Base-by-base conservation (phyloP, 1,284 basidiomycete species). In the Cryptococcus sp. region DNA sequence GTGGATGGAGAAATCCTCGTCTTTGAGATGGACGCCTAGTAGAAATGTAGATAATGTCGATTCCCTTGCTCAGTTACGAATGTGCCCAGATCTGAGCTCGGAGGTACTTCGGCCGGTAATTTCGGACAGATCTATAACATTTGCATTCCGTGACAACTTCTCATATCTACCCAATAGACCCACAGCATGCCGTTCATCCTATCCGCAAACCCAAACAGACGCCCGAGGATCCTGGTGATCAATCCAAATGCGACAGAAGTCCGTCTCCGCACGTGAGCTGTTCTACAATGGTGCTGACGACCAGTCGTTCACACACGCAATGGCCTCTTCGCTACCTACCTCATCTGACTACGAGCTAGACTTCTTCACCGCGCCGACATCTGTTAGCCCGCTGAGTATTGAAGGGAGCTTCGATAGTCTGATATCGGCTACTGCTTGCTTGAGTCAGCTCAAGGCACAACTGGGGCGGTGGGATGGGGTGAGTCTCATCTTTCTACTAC, bases 1-100 rank as follows among this genome's bases (percentile, higher is more conserved):
- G 72, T 67, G 21, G 73, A 78, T 25, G 85, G 81, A 0, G 87
- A 89, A 72, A 75, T 88, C n/a, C 66, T 89, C 32, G 69, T 89
- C 14, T 89, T 89, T 62, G 87, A 90, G 66, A 68, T 87, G 56
- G 83, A 72, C 53, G 60, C 57, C 21, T 60, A 57, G 16, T 39
- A 16, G 36, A 28, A 5, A 28, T 39, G 36, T 39, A 39, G 7
- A 39, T 39, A 39, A 14, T n/a, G 16, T 39, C 7, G 14, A 16
- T 39, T 19, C 36, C 36, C 14, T 7, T 39, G 5, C 36, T 19
- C 36, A 39, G 36, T 39, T 7, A 19, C 36, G 18, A 19, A 39
- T 39, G 36, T 19, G 16, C 36, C 36, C 18, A 19, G 14, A 39
- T 19, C 36, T 39, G 5, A 28, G n/a, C n/a, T 28, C 28, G 28